These are phyloP conservation scores for Nitzschia sp. DNA, from an alignment of 108 stramenopile species.

Conservation along the genomic window DNA sequence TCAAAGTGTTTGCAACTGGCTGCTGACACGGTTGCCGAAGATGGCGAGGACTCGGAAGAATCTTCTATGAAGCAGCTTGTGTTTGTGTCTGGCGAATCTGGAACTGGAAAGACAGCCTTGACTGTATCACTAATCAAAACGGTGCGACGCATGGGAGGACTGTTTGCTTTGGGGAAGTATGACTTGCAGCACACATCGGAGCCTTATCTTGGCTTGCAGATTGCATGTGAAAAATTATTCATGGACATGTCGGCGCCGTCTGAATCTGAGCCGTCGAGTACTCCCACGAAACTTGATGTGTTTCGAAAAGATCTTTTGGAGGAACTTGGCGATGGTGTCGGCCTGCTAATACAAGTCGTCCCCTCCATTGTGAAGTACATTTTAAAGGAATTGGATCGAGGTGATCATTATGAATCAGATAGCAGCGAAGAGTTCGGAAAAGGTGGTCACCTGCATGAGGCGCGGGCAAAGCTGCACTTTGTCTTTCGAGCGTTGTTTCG, in stretches of 20 bases:
- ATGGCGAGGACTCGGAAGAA: background rate
- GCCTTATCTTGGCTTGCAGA: background rate
- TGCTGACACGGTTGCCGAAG: background rate
- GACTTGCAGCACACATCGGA: background rate
- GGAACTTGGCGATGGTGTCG: conserved; percentile 7
- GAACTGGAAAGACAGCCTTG: conserved; percentile 6
- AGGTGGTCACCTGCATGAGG: background rate
- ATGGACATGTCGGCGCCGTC: background rate
- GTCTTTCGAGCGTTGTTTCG: background rate
- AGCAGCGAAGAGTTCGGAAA: background rate
- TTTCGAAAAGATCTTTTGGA: background rate
- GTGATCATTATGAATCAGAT: background rate
- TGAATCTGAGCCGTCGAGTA: background rate
- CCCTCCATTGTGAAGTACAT: background rate
- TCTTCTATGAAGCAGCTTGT: conserved; percentile 1
- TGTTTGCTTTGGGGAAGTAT: conserved; percentile 4
- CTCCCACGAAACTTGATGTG: background rate
- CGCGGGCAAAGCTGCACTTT: conserved; percentile 7
- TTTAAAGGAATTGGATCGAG: background rate
- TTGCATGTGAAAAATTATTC: conserved; percentile 9
- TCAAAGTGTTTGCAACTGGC: background rate
- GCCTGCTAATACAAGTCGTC: background rate
- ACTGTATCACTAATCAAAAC: too few relatives aligned
- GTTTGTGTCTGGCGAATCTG: conserved; percentile 1
- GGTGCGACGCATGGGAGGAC: background rate